Conservation (phyloP, 2,329 filamentous ascomycete species). For the Tolypocladium album region DNA sequence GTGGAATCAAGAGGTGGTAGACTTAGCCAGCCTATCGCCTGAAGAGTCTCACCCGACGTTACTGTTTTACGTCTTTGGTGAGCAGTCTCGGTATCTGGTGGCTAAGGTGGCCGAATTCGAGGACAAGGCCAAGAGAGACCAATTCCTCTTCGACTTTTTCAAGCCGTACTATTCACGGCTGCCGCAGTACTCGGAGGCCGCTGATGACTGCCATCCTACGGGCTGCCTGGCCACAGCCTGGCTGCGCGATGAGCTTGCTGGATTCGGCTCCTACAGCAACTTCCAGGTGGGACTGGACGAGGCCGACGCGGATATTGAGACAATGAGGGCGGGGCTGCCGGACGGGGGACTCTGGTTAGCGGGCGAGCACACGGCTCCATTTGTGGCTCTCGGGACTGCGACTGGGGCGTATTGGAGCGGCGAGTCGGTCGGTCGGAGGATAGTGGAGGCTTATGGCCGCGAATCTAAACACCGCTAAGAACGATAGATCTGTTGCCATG, state of each 20-base stretch:
- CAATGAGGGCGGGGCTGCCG: slow-evolving; percentile 50
- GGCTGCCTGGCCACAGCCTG: slow-evolving; percentile 63
- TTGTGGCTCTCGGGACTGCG: slow-evolving; percentile 77
- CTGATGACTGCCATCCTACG: slow-evolving; percentile 49
- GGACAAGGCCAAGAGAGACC: slow-evolving; percentile 35
- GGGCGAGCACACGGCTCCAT: slow-evolving; percentile 83
- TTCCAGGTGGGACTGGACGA: slow-evolving; percentile 66
- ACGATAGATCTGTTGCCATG: background rate
- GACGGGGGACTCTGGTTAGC: slow-evolving; percentile 71
- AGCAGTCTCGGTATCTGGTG: slow-evolving; percentile 45
- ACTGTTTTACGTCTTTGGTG: slow-evolving; percentile 71
- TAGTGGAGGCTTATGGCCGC: slow-evolving; percentile 41
- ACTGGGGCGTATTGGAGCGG: slow-evolving; percentile 92
- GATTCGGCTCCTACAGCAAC: slow-evolving; percentile 75
- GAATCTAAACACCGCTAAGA: background rate
- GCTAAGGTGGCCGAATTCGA: slow-evolving; percentile 28
- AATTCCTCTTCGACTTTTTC: slow-evolving; percentile 56
- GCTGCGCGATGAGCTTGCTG: slow-evolving; percentile 68
- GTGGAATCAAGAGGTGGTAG: slow-evolving; percentile 71
- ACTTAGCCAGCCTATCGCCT: slow-evolving; percentile 56
- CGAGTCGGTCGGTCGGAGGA: slow-evolving; percentile 60
- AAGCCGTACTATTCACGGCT: slow-evolving; percentile 67
- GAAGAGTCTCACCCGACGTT: slow-evolving; percentile 63
- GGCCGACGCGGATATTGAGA: slow-evolving; percentile 62
- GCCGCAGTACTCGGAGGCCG: slow-evolving; percentile 48